Percentiles rank a stretch among this genome's conserved stretches.
These are phyloP conservation scores for Smallanthus sonchifolius DNA, from an alignment of 129 eudicot genomes.

Conservation along the genomic window DNA sequence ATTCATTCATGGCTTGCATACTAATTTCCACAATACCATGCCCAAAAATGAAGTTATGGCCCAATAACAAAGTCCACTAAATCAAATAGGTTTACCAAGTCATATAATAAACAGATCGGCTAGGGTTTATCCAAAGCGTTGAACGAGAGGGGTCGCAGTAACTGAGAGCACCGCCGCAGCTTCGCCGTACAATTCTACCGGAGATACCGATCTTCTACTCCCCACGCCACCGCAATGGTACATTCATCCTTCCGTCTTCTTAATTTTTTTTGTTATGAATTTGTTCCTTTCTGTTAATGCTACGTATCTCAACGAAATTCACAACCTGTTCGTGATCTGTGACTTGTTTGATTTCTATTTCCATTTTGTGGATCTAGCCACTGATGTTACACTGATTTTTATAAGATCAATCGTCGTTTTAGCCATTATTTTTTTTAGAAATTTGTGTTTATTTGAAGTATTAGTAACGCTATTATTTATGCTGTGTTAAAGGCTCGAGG, in stretches of 20 bases:
- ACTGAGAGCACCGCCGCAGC: not conserved
- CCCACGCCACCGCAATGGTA: constrained; percentile 17
- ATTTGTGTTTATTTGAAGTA: not conserved
- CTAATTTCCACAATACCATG: not conserved
- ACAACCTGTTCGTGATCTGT: not conserved
- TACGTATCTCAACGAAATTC: too few relatives aligned
- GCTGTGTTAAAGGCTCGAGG: constrained; percentile 40
- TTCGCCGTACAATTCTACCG: constrained; percentile 6
- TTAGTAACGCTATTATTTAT: not conserved
- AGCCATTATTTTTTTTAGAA: too few relatives aligned
- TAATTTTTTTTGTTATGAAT: not conserved
- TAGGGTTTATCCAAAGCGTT: constrained; percentile 12
- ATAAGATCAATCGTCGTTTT: too few relatives aligned
- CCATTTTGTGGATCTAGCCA: not conserved
- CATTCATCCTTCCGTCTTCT: not conserved
- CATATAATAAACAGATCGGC: not conserved
- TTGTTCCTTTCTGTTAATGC: not conserved
- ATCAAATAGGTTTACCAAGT: constrained; percentile 2
- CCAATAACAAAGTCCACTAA: not conserved
- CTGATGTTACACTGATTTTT: not conserved
- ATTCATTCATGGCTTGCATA: too few relatives aligned
- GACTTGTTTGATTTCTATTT: not conserved
- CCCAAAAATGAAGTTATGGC: not conserved
- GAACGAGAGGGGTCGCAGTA: not conserved
- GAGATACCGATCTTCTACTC: not conserved